phyloP scores from a whole-genome alignment of 2,329 filamentous ascomycete genomes.

The Colletotrichum tropicale region DNA sequence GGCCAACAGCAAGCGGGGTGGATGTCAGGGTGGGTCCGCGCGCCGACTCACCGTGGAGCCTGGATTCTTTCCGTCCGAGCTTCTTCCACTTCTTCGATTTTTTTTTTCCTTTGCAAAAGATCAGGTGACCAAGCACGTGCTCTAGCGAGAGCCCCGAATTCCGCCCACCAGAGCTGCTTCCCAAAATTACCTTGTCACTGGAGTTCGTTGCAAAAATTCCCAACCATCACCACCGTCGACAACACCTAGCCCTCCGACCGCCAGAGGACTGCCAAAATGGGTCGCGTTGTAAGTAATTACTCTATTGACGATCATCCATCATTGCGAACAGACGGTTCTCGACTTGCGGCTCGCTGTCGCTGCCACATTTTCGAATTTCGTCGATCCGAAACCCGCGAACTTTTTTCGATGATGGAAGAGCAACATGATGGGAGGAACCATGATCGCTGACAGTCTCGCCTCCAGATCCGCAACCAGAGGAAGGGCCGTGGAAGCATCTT shows the following conservation, averaged over 20 bases:
- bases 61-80: constrained; percentile 5
- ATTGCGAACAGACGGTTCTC: not conserved
- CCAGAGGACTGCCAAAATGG: constrained; percentile 46
- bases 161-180: not conserved
- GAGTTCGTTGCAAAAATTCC: not conserved
- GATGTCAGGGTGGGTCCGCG: not conserved
- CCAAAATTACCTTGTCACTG: constrained; percentile 1
- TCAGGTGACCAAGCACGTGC: constrained; percentile 10
- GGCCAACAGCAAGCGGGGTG: not conserved
- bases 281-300: constrained; percentile 52
- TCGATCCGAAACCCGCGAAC: constrained; percentile 8
- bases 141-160: constrained; percentile 3
- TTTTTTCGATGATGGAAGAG: not conserved
- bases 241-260: constrained; percentile 22
- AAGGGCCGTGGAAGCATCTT: constrained; percentile 65
- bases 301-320: constrained; percentile 9
- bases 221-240: constrained; percentile 21
- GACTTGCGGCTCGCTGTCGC: constrained; percentile 1
- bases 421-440: not conserved
- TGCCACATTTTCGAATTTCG: not conserved
- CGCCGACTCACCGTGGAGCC: not conserved
- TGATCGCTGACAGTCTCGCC: constrained; percentile 14
- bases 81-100: not conserved
- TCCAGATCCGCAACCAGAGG: constrained; percentile 68
- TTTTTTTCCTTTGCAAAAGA: not conserved